A percentile compares a stretch with the other conserved stretches of the same genome.
Evolutionary conservation across 148 eudicot genomes (phyloP).

Genomic region (Selenicereus undatus): DNA sequence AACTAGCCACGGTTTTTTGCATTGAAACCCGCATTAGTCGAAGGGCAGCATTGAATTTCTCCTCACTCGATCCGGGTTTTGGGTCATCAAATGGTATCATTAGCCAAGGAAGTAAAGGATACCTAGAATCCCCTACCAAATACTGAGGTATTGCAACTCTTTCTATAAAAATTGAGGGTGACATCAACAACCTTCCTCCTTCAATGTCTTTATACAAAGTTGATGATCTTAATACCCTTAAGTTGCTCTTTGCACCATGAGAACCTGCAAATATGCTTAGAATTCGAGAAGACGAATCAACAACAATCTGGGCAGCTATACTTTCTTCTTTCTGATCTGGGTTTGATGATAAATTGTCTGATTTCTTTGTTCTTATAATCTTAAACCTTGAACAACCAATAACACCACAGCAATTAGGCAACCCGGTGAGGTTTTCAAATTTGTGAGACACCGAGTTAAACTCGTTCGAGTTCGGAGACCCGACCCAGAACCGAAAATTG

Average conservation of each 20-base stretch:
- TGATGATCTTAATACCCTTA: conserved; percentile 48
- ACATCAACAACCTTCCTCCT: conserved; percentile 38
- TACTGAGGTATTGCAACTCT: conserved; percentile 50
- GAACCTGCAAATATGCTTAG: conserved; percentile 72
- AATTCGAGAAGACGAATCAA: conserved; percentile 63
- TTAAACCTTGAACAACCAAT: conserved; percentile 52
- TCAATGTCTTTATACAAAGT: conserved; percentile 58
- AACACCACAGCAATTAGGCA: conserved; percentile 82
- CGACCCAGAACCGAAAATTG: conserved; percentile 85
- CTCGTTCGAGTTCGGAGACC: conserved; percentile 54
- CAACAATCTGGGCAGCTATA: conserved; percentile 71
- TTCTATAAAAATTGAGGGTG: conserved; percentile 22
- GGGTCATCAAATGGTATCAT: conserved; percentile 52
- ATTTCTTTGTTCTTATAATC: conserved; percentile 13
- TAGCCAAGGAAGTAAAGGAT: conserved; percentile 80
- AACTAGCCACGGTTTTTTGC: conserved; percentile 48
- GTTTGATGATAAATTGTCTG: too few species aligned
- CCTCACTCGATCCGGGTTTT: conserved; percentile 36
- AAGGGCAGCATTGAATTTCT: conserved; percentile 39
- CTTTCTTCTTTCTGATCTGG: conserved; percentile 16
- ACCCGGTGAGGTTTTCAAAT: conserved; percentile 43
- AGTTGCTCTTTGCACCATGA: conserved; percentile 41
- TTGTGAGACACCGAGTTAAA: conserved; percentile 32
- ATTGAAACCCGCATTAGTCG: conserved; percentile 34
- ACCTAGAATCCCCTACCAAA: conserved; percentile 55